Conservation (phyloP, 306 rosid genomes). For the Dalbergia cochinchinensis region DNA sequence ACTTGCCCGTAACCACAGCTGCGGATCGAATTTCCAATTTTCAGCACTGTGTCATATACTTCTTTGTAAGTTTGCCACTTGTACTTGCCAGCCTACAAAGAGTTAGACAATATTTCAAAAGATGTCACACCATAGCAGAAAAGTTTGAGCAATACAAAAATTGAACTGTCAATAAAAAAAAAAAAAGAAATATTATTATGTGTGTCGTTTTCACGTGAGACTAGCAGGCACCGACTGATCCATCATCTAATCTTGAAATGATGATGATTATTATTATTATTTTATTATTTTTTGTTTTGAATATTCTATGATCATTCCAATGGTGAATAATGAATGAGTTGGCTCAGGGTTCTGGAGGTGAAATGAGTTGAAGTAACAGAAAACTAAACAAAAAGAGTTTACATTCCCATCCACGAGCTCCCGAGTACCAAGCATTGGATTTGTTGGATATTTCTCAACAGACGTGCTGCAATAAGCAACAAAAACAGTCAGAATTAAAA, state of each 20-base stretch:
- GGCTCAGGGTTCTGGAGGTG: too few relatives aligned
- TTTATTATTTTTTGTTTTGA: too few relatives aligned
- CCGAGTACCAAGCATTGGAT: slow-evolving; percentile 83
- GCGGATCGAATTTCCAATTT: slow-evolving; percentile 77
- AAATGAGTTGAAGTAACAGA: neutral
- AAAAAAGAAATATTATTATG: too few relatives aligned
- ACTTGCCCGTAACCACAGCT: slow-evolving; percentile 68
- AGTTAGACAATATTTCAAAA: slow-evolving; percentile 34
- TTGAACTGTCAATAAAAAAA: neutral
- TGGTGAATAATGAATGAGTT: too few relatives aligned
- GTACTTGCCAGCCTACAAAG: slow-evolving; percentile 74
- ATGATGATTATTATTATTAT: too few relatives aligned
- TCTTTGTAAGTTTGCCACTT: slow-evolving; percentile 81
- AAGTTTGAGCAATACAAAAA: neutral
- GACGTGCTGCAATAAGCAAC: slow-evolving; percentile 58
- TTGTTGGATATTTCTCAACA: slow-evolving; percentile 71
- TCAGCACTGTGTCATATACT: slow-evolving; percentile 68
- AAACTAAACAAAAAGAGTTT: neutral
- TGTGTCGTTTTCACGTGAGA: too few relatives aligned
- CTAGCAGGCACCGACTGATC: too few relatives aligned
- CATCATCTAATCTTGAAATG: too few relatives aligned
- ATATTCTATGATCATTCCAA: too few relatives aligned
- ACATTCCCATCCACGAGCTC: slow-evolving; percentile 74
- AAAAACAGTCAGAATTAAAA: neutral
- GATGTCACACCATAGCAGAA: slow-evolving; percentile 5